These are phyloP conservation scores for Ophiostoma quercus DNA, from an alignment of 2,329 filamentous ascomycete genomes.

Conservation along the genomic window DNA sequence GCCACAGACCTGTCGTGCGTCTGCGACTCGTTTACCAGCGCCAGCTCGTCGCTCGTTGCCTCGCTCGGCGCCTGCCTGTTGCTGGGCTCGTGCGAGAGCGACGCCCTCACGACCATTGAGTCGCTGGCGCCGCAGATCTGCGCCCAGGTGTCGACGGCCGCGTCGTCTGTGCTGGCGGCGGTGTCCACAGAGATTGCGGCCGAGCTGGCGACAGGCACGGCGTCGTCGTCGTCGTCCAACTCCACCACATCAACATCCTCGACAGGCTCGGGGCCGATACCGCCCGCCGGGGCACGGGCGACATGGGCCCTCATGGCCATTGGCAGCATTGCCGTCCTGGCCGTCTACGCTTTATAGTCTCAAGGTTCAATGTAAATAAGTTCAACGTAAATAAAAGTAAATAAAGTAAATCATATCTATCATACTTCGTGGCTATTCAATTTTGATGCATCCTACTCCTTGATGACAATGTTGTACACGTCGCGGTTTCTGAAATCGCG, in stretches of 20 bases:
- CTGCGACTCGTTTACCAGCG: conserved; percentile 23
- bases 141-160: conserved; percentile 20
- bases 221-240: not conserved
- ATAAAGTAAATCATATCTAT: not conserved
- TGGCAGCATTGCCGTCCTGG: conserved; percentile 22
- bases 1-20: conserved; percentile 30
- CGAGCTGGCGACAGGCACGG: conserved; percentile 16
- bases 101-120: conserved; percentile 18
- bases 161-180: conserved; percentile 19
- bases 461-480: conserved; percentile 22
- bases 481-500: conserved; percentile 25
- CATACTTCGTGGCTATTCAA: not conserved
- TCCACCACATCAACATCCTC: conserved; percentile 17
- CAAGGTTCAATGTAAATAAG: not conserved
- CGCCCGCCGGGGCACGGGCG: conserved; percentile 19
- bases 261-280: conserved; percentile 12
- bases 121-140: conserved; percentile 25
- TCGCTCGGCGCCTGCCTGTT: conserved; percentile 28
- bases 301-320: conserved; percentile 24
- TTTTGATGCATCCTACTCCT: conserved; percentile 6
- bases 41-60: conserved; percentile 23
- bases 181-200: conserved; percentile 23
- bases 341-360: conserved; percentile 21
- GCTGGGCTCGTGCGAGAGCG: conserved; percentile 17
- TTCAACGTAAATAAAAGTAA: not conserved